Evolutionary conservation across 192 early-diverging fungal genomes (phyloP), one percentile per base, ranked within the genome.

Genomic region (Podila clonocystis): DNA sequence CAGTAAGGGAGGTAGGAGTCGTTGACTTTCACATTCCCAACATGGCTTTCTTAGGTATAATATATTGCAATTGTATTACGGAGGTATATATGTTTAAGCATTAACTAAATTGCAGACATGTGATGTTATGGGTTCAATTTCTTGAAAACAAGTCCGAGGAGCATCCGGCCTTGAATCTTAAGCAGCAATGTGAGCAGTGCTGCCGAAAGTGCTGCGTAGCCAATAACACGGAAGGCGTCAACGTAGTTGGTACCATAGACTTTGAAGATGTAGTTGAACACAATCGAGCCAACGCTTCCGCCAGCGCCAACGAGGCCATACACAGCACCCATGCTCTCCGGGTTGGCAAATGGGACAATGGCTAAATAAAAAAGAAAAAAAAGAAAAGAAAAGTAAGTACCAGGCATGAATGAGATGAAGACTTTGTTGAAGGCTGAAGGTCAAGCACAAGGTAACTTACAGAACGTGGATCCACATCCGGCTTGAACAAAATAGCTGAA

Each of bases 241-340:
- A 63, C 58, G 7, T 59, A 82, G 36, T 82, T 60, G 31, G 12
- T 20, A 19, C 60, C 75, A 75, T 82, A 87, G n/a, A 41, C 17
- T 29, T 79, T 76, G 78, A 90, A 91, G 28, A 91, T 50, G 6
- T 76, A 71, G 34, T 73, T 85, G 74, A 92, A 92, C 6, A 88
- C 26, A 20, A 88, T 76, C 4, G 90, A 91, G 7, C 91, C 91
- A 28, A 89, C 13, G 55, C 85, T 92, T 28, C 91, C 91, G 24
- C 87, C 88, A 12, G 91, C 88, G 19, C 91, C 91, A 59, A 92
- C 73, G 30, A 92, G 74, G 13, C 91, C 91, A 28, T 87, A 85
- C 2, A 86, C 83, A 5, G 79, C 65, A 11, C 91, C 91, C 60
- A 72, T 82, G 33, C 76, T 77, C 22, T 36, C 58, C 2, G 85